phyloP scores from a whole-genome alignment of 306 rosid genomes.

The Canavalia gladiata region DNA sequence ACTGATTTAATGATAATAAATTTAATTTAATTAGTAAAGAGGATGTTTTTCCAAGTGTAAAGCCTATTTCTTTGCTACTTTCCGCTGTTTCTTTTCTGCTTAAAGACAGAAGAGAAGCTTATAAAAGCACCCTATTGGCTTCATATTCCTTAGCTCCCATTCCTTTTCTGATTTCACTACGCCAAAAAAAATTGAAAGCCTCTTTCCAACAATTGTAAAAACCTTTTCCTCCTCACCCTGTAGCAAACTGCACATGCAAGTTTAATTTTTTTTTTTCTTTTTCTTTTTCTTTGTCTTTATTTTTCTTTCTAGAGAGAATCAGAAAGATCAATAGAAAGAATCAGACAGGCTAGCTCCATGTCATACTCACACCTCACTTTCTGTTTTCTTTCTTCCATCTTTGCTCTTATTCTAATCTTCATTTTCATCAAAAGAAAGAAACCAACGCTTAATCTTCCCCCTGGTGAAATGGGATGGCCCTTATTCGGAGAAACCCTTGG shows the following conservation, averaged over 20 bases:
- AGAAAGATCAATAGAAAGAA: conserved; percentile 4
- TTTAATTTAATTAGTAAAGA: not conserved
- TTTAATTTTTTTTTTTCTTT: conserved; percentile 1
- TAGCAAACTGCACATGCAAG: conserved; percentile 37
- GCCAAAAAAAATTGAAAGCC: conserved; percentile 40
- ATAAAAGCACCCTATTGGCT: conserved; percentile 61
- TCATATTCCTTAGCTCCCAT: conserved; percentile 46
- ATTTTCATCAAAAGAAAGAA: conserved; percentile 65
- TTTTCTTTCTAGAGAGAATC: conserved; percentile 1
- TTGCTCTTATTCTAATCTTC: conserved; percentile 64
- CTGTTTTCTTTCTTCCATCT: conserved; percentile 66
- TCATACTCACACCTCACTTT: conserved; percentile 61
- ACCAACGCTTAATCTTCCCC: conserved; percentile 73
- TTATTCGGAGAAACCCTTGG: conserved; percentile 85
- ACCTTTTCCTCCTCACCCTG: conserved; percentile 36
- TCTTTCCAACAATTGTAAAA: conserved; percentile 41
- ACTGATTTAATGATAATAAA: conserved; percentile 25
- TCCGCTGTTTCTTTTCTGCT: conserved; percentile 50
- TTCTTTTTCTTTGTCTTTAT: not conserved
- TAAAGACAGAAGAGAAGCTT: conserved; percentile 54
- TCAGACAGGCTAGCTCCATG: conserved; percentile 60
- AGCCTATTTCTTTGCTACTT: conserved; percentile 58
- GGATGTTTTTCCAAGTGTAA: conserved; percentile 57
- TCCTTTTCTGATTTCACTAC: conserved; percentile 45
- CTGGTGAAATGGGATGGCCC: conserved; percentile 96